These are phyloP conservation scores for Ganoderma multipileum DNA, from an alignment of 1,284 basidiomycete genomes.

Conservation along the genomic window DNA sequence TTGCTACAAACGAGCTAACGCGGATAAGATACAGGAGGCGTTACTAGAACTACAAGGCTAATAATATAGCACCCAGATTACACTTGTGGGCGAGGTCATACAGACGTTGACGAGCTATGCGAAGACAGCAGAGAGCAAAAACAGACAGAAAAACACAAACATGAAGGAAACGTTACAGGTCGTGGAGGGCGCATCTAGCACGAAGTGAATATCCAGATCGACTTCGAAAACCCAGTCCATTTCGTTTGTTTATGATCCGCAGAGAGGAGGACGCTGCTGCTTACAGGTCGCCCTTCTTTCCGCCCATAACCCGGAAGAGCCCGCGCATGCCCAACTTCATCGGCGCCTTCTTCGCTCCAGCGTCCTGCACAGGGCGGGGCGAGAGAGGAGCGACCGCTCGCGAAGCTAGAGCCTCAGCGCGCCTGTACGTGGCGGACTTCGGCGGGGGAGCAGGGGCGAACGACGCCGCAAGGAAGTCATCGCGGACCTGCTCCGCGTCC, in stretches of 20 bases:
- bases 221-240: slow-evolving; percentile 10
- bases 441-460: slow-evolving; percentile 34
- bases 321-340: slow-evolving; percentile 26
- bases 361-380: slow-evolving; percentile 1
- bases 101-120: not conserved
- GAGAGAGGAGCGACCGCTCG: slow-evolving; percentile 6
- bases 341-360: slow-evolving; percentile 23
- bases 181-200: slow-evolving; percentile 7
- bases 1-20: slow-evolving; percentile 18
- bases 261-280: not conserved
- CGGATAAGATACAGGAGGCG: slow-evolving; percentile 13
- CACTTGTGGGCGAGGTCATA: not conserved
- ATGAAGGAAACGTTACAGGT: slow-evolving; percentile 5
- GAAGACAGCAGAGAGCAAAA: not conserved
- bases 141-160: not conserved
- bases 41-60: not conserved
- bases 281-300: slow-evolving; percentile 28
- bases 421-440: slow-evolving; percentile 8
- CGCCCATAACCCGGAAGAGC: slow-evolving; percentile 31
- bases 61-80: not conserved
- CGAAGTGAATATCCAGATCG: slow-evolving; percentile 24
- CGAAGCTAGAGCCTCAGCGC: not conserved
- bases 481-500: slow-evolving; percentile 33
- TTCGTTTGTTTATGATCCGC: not conserved
- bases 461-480: slow-evolving; percentile 40